Evolutionary conservation across 306 rosid species (phyloP).

Genomic region (Cajanus cajan): DNA sequence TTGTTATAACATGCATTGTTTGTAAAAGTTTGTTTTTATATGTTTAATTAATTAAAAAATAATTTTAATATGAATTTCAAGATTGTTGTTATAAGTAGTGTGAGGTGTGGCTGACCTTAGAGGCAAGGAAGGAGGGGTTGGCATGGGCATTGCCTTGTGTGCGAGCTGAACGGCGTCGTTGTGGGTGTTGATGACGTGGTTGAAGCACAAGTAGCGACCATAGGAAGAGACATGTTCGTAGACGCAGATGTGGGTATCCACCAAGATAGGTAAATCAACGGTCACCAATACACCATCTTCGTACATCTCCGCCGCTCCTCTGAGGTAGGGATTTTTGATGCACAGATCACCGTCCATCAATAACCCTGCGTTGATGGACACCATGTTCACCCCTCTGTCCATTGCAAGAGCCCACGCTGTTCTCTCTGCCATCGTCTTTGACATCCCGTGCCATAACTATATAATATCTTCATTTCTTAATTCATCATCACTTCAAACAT

Average conservation of each 20-base stretch:
- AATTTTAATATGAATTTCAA: no score
- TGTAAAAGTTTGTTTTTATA: no score
- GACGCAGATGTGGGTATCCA: conserved; percentile 56
- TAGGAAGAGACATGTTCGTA: conserved; percentile 62
- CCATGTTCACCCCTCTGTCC: conserved; percentile 75
- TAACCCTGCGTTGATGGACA: conserved; percentile 53
- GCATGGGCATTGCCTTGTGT: conserved; percentile 42
- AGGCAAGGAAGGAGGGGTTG: conserved; percentile 33
- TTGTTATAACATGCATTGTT: no score
- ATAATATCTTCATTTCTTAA: no score
- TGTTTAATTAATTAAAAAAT: no score
- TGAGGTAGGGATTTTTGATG: conserved; percentile 48
- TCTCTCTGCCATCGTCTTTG: conserved; percentile 73
- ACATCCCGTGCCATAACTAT: conserved; percentile 76
- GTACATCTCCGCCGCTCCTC: conserved; percentile 88
- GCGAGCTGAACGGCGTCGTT: conserved; percentile 56
- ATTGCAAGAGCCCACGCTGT: conserved; percentile 77
- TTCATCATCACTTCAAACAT: not conserved
- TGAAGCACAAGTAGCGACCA: conserved; percentile 77
- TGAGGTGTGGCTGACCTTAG: conserved; percentile 34
- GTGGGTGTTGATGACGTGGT: conserved; percentile 43
- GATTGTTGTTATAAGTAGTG: no score
- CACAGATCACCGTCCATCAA: conserved; percentile 41
- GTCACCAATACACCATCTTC: conserved; percentile 70
- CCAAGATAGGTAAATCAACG: conserved; percentile 53